phyloP scores from a whole-genome alignment of 192 early-diverging fungal species.

The Backusella parvicylindrica region DNA sequence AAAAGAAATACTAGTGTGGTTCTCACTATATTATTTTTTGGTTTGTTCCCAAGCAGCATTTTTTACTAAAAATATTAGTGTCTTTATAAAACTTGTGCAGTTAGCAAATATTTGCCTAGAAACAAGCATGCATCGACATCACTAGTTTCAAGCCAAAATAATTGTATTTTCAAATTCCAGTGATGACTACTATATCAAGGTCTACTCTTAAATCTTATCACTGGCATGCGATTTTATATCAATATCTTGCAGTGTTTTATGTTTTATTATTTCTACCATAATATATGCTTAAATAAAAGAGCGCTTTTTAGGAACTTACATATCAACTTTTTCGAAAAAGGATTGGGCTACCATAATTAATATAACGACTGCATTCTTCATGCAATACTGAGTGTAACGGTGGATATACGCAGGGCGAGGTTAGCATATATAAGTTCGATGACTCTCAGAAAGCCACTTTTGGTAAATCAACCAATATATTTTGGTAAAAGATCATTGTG shows the following conservation, averaged over 20 bases:
- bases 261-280: neutral
- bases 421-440: slow-evolving; percentile 2
- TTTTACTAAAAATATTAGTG: no score
- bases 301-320: neutral
- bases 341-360: neutral
- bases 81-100: no score
- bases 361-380: neutral
- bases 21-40: no score
- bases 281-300: neutral
- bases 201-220: neutral
- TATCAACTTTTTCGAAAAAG: neutral
- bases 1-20: no score
- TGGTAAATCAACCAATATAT: slow-evolving; percentile 18
- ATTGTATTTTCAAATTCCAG: neutral
- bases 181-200: neutral
- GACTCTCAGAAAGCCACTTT: slow-evolving; percentile 11
- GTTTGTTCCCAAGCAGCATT: slow-evolving; percentile 6
- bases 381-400: neutral
- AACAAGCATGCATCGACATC: no score
- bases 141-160: slow-evolving; percentile 27
- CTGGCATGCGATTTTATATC: neutral
- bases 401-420: neutral
- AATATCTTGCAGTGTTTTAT: neutral
- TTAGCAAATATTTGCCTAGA: no score
- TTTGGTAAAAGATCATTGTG: neutral